phyloP scores from a whole-genome alignment of 305 asterid genomes.

The Salvia sclarea region DNA sequence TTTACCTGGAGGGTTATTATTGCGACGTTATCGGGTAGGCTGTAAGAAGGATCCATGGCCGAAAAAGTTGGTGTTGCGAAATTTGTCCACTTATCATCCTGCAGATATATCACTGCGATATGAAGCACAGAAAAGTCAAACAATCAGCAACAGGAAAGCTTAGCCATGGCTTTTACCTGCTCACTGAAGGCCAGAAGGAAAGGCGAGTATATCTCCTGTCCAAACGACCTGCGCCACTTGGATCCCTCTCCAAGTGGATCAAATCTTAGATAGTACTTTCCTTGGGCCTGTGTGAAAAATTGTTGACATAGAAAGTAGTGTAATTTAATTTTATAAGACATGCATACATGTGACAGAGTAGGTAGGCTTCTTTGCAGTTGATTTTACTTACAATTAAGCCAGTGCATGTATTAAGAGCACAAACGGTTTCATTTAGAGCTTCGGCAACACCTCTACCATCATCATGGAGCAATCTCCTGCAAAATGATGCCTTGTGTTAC shows the following conservation, averaged over 20 bases:
- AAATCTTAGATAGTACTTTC: constrained; percentile 74
- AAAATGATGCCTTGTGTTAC: constrained; percentile 33
- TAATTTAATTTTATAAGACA: too few species aligned
- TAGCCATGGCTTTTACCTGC: constrained; percentile 51
- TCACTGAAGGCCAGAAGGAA: constrained; percentile 86
- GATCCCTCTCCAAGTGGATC: constrained; percentile 95
- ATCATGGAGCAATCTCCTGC: constrained; percentile 86
- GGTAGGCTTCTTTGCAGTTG: neutral
- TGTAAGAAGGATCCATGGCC: constrained; percentile 81
- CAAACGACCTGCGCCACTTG: constrained; percentile 93
- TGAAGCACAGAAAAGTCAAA: constrained; percentile 21
- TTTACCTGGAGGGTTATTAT: constrained; percentile 91
- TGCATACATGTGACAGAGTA: too few species aligned
- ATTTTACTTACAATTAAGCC: constrained; percentile 77
- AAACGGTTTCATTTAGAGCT: constrained; percentile 85
- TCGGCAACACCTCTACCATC: constrained; percentile 94
- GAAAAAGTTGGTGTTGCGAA: constrained; percentile 66
- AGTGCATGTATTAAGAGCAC: constrained; percentile 51
- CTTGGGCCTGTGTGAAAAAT: constrained; percentile 56
- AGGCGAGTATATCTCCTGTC: constrained; percentile 93
- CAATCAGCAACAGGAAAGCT: neutral
- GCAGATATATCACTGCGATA: constrained; percentile 20
- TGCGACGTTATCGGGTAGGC: constrained; percentile 85
- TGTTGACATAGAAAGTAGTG: neutral
- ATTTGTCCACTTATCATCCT: constrained; percentile 67